These are phyloP conservation scores for Cladosporium cucumerinum DNA, from an alignment of 2,329 filamentous ascomycete genomes.

Conservation along the genomic window DNA sequence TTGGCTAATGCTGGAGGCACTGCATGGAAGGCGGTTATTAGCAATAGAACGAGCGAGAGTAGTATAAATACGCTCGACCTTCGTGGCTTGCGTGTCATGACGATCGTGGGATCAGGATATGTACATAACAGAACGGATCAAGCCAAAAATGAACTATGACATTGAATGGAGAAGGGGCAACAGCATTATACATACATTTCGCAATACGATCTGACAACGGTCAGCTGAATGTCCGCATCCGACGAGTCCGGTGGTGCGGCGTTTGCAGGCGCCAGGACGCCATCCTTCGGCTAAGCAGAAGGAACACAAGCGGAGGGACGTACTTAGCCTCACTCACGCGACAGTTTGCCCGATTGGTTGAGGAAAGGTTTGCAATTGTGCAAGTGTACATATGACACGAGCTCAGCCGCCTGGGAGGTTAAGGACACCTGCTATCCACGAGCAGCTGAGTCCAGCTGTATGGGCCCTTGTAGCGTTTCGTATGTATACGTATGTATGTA, in stretches of 20 bases:
- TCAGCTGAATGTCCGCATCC: constrained; percentile 3
- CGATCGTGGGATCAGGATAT: not conserved
- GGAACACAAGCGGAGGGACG: not conserved
- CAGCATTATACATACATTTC: not conserved
- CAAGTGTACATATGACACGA: not conserved
- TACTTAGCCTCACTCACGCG: not conserved
- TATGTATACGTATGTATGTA: not conserved
- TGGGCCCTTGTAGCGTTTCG: not conserved
- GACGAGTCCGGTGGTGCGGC: not conserved
- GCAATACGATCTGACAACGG: not conserved
- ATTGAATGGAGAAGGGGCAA: not conserved
- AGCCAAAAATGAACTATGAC: not conserved
- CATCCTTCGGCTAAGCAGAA: not conserved
- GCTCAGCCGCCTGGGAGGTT: not conserved
- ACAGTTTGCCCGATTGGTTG: constrained; percentile 4
- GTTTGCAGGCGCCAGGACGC: not conserved
- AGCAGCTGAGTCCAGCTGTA: not conserved
- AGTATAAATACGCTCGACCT: not conserved
- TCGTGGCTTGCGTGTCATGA: not conserved
- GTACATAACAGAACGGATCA: not conserved
- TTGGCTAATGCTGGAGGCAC: constrained; percentile 4
- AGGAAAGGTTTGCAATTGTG: not conserved
- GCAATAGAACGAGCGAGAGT: not conserved
- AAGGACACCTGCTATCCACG: not conserved
- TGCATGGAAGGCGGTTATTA: not conserved